These are phyloP conservation scores for Cordyceps cicadae DNA, from an alignment of 2,329 filamentous ascomycete species.

Conservation along the genomic window DNA sequence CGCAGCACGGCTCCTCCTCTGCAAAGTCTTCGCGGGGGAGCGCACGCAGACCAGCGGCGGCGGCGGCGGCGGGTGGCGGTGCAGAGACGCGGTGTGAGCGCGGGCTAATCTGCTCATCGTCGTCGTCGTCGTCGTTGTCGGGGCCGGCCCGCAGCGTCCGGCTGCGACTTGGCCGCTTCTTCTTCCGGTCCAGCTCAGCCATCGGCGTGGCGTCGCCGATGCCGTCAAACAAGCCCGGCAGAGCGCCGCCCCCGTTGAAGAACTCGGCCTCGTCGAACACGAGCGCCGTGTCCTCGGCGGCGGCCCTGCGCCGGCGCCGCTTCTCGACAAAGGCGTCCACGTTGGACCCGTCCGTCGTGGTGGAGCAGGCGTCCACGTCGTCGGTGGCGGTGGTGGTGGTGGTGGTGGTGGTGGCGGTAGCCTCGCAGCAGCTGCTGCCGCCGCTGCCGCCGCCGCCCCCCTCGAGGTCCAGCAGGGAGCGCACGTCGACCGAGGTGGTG, in stretches of 20 bases:
- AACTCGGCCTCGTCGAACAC: constrained; percentile 22
- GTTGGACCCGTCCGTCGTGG: constrained; percentile 20
- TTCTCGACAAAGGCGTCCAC: constrained; percentile 17
- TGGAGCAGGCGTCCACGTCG: not conserved
- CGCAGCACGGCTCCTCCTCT: not conserved
- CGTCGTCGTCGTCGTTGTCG: no score
- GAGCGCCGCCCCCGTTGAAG: constrained; percentile 15
- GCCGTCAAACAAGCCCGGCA: constrained; percentile 22
- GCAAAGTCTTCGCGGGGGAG: no score
- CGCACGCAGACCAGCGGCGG: no score
- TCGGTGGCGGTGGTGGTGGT: not conserved
- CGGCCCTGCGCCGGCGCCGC: constrained; percentile 10
- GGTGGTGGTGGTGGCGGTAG: no score
- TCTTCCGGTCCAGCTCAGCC: not conserved
- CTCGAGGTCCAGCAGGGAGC: constrained; percentile 3
- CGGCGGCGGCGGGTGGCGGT: no score
- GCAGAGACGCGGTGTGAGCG: no score
- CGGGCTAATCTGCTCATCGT: not conserved
- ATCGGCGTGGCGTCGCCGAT: not conserved
- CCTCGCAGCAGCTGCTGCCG: not conserved
- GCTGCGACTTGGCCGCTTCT: not conserved
- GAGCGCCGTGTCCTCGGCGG: constrained; percentile 16
- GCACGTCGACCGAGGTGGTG: constrained; percentile 36
- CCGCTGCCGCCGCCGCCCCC: no score
- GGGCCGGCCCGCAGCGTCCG: not conserved